phyloP scores from a whole-genome alignment of 768 basidiomycete species.

The Auricularia heimuer region DNA sequence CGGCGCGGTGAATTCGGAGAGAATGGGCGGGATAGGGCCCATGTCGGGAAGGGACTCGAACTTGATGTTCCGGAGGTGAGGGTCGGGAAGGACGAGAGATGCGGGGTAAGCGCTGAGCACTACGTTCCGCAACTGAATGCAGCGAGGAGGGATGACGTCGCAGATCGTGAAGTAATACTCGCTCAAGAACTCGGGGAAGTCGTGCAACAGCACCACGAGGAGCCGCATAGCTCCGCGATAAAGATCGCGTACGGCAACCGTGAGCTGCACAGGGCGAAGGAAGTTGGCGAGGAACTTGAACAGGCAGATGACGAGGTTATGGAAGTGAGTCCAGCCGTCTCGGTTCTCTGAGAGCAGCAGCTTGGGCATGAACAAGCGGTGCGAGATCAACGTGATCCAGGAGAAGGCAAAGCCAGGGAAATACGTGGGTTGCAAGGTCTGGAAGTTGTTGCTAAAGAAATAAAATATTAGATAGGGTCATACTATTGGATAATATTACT shows the following conservation, averaged over 20 bases:
- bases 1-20: constrained; percentile 82
- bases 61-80: constrained; percentile 64
- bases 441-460: constrained; percentile 72
- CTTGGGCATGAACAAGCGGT: constrained; percentile 96
- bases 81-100: constrained; percentile 71
- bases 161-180: constrained; percentile 95
- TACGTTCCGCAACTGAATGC: constrained; percentile 94
- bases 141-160: constrained; percentile 84
- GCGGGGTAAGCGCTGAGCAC: constrained; percentile 92
- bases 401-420: constrained; percentile 98
- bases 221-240: constrained; percentile 87
- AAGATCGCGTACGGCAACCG: constrained; percentile 71
- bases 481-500: constrained; percentile 8
- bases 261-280: constrained; percentile 72
- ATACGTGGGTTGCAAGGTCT: constrained; percentile 89
- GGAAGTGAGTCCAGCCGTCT: constrained; percentile 95
- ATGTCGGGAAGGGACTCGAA: constrained; percentile 78
- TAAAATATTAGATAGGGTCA: background rate
- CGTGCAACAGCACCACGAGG: constrained; percentile 90
- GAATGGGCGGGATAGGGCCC: constrained; percentile 82
- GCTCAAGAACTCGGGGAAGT: constrained; percentile 96
- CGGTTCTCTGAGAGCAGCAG: constrained; percentile 78
- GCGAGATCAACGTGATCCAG: constrained; percentile 94
- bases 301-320: constrained; percentile 84
- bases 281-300: constrained; percentile 94